These are phyloP conservation scores for Calonectria crousiana DNA, from an alignment of 2,329 filamentous ascomycete species.

Conservation along the genomic window DNA sequence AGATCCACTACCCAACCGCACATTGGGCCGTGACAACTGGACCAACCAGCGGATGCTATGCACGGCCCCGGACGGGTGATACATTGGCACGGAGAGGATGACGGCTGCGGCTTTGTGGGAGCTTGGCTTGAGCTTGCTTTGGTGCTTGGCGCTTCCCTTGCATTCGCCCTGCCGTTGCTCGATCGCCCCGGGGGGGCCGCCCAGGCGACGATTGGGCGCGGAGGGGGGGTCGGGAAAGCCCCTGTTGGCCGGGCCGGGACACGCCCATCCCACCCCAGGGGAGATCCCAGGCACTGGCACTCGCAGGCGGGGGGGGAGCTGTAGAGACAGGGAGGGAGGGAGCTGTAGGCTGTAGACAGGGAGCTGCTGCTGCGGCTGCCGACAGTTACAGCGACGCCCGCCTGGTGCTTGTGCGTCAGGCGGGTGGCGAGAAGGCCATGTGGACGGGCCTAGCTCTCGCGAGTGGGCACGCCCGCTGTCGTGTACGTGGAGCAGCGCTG, in stretches of 20 bases:
- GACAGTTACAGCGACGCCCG: background rate
- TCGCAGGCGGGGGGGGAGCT: no score
- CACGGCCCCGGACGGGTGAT: background rate
- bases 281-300: constrained; percentile 2
- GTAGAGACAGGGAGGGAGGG: no score
- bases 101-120: constrained; percentile 14
- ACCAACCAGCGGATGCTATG: constrained; percentile 30
- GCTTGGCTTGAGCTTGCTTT: background rate
- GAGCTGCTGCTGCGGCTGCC: background rate
- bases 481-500: background rate
- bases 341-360: background rate
- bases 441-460: background rate
- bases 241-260: background rate
- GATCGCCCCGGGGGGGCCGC: background rate
- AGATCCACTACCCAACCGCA: constrained; percentile 42
- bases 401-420: constrained; percentile 5
- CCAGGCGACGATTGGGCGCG: background rate
- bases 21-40: constrained; percentile 38
- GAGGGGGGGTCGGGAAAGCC: background rate
- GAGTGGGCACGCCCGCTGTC: background rate
- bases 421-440: constrained; percentile 3
- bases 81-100: background rate
- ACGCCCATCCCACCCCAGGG: background rate
- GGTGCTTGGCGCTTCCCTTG: constrained; percentile 6
- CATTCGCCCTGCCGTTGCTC: background rate